phyloP scores from a whole-genome alignment of 2,329 filamentous ascomycete species.

The Curvularia verruculosa region DNA sequence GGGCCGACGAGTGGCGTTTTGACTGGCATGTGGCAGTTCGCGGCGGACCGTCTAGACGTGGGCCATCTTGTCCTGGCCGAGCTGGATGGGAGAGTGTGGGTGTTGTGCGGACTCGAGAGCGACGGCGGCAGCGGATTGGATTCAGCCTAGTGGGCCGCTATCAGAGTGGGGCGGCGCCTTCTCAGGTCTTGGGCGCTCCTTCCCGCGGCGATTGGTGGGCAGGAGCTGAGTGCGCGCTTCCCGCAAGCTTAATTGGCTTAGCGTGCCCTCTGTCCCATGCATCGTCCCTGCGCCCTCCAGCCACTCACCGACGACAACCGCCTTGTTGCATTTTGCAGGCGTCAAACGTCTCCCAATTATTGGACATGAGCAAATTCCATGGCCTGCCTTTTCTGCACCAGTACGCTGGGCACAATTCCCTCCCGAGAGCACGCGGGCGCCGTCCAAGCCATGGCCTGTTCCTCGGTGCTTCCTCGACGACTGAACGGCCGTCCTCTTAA shows the following conservation, averaged over 20 bases:
- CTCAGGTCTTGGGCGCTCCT: constrained; percentile 21
- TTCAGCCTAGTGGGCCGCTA: constrained; percentile 16
- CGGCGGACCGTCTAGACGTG: constrained; percentile 7
- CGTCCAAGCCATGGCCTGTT: constrained; percentile 18
- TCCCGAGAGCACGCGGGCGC: constrained; percentile 28
- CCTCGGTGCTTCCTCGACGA: constrained; percentile 17
- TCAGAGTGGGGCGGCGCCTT: constrained; percentile 29
- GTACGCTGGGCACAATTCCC: constrained; percentile 25
- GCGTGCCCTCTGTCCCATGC: constrained; percentile 26
- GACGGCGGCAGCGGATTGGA: constrained; percentile 8
- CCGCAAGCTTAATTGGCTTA: constrained; percentile 29
- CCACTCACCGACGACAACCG: constrained; percentile 35
- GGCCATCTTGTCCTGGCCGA: background rate
- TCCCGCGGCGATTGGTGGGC: constrained; percentile 27
- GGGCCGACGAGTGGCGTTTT: background rate
- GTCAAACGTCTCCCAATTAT: constrained; percentile 39
- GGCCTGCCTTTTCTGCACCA: constrained; percentile 27
- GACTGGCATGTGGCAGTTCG: background rate
- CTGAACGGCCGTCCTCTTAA: constrained; percentile 11
- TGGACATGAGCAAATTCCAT: constrained; percentile 25
- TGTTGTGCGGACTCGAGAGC: constrained; percentile 23
- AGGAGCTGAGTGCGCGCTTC: constrained; percentile 24
- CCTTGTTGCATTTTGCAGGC: constrained; percentile 38
- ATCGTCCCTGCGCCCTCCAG: constrained; percentile 25
- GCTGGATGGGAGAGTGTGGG: background rate